These are phyloP conservation scores for Penicillium hordei DNA, from an alignment of 2,329 filamentous ascomycete genomes.

Conservation along the genomic window DNA sequence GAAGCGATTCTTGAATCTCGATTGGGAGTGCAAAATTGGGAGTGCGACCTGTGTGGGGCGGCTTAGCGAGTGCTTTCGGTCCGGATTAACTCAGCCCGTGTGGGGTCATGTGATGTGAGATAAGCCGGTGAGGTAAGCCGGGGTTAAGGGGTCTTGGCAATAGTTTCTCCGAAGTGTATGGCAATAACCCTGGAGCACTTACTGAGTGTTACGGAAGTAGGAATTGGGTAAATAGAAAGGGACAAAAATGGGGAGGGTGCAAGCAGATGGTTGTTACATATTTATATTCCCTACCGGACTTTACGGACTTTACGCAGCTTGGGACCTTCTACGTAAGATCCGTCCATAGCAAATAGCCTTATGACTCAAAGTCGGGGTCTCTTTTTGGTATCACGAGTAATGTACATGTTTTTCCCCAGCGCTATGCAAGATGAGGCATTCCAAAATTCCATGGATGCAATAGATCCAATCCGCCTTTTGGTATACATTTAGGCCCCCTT, in stretches of 20 bases:
- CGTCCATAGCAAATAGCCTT: neutral
- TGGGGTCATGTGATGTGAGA: constrained; percentile 7
- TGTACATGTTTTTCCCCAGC: constrained; percentile 3
- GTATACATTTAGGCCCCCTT: neutral
- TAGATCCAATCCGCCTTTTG: neutral
- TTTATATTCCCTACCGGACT: neutral
- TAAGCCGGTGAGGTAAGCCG: constrained; percentile 6
- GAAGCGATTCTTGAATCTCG: constrained; percentile 24
- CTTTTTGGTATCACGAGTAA: constrained; percentile 3
- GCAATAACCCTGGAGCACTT: neutral
- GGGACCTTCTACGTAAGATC: neutral
- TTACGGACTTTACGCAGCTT: neutral
- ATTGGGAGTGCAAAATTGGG: constrained; percentile 29
- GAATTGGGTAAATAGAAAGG: neutral
- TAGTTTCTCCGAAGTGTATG: neutral
- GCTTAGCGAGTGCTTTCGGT: constrained; percentile 26
- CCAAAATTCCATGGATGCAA: neutral
- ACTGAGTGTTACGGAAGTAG: neutral
- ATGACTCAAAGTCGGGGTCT: neutral
- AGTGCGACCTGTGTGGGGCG: constrained; percentile 30
- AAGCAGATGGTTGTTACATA: neutral
- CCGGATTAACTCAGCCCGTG: constrained; percentile 17
- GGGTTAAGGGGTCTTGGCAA: constrained; percentile 6
- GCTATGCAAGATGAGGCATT: constrained; percentile 6
- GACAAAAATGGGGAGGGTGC: neutral